These are phyloP conservation scores for Mortierella sp. DNA, from an alignment of 371 early-diverging fungal genomes.

Conservation along the genomic window DNA sequence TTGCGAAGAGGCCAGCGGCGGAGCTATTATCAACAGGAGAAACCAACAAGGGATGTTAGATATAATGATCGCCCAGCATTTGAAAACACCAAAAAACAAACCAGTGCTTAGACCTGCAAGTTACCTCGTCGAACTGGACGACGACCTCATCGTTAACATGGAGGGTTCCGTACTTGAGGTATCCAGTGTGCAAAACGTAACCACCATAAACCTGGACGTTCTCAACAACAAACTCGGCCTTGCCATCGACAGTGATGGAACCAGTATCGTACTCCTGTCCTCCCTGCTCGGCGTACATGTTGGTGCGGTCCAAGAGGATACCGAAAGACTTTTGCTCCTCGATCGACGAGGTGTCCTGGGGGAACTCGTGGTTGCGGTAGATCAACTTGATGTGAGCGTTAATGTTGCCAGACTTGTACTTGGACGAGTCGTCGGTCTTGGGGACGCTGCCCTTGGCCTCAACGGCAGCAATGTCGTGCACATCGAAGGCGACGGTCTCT, in stretches of 20 bases:
- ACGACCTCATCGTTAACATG: slow-evolving; percentile 80
- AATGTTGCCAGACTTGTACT: slow-evolving; percentile 84
- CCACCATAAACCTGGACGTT: slow-evolving; percentile 97
- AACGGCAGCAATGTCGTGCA: slow-evolving; percentile 92
- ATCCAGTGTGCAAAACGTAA: slow-evolving; percentile 98
- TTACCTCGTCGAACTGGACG: slow-evolving; percentile 87
- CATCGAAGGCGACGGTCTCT: slow-evolving; percentile 85
- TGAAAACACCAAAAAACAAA: neutral
- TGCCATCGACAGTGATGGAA: slow-evolving; percentile 85
- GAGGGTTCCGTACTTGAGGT: slow-evolving; percentile 90
- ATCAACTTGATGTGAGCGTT: slow-evolving; percentile 82
- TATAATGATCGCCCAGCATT: no score
- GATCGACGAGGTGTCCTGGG: slow-evolving; percentile 60
- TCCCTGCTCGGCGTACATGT: slow-evolving; percentile 99
- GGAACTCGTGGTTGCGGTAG: slow-evolving; percentile 72
- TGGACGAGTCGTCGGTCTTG: slow-evolving; percentile 92
- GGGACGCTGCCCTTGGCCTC: slow-evolving; percentile 81
- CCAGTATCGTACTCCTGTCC: slow-evolving; percentile 99
- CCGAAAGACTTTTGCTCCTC: slow-evolving; percentile 78
- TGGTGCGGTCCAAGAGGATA: slow-evolving; percentile 96
- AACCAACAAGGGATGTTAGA: slow-evolving; percentile 8
- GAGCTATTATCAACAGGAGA: slow-evolving; percentile 56
- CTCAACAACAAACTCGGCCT: slow-evolving; percentile 93
- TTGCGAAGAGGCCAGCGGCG: slow-evolving; percentile 93
- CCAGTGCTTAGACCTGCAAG: neutral